Percentiles rank a stretch among this genome's conserved stretches.
These are phyloP conservation scores for Penicillium rolfsii DNA, from an alignment of 2,329 filamentous ascomycete species.

Conservation along the genomic window DNA sequence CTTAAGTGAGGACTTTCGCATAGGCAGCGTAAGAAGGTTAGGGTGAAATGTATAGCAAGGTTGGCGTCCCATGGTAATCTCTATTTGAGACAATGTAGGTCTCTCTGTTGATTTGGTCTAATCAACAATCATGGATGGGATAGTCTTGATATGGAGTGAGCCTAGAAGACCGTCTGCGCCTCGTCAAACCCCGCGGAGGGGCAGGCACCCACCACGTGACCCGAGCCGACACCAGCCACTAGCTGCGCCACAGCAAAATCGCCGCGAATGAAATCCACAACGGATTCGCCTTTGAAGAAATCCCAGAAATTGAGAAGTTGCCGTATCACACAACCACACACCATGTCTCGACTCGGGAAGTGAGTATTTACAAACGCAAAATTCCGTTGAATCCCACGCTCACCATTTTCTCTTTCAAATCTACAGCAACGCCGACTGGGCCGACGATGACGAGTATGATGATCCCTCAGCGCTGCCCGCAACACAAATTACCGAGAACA, in stretches of 20 bases:
- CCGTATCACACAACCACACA: conserved; percentile 36
- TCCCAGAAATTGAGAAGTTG: conserved; percentile 45
- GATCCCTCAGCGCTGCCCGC: conserved; percentile 83
- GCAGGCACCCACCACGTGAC: conserved; percentile 25
- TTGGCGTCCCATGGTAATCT: no score
- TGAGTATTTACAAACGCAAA: conserved; percentile 34
- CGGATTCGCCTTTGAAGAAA: conserved; percentile 46
- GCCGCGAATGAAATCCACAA: conserved; percentile 48
- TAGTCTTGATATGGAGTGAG: no score
- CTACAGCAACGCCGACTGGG: conserved; percentile 76
- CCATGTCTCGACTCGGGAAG: conserved; percentile 54
- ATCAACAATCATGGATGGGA: no score
- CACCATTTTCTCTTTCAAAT: conserved; percentile 25
- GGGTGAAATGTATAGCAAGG: no score
- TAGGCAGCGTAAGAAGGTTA: no score
- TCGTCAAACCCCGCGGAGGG: conserved; percentile 7
- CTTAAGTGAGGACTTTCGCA: no score
- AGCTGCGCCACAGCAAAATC: conserved; percentile 39
- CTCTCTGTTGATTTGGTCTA: no score
- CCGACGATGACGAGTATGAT: conserved; percentile 85
- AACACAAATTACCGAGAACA: conserved; percentile 89
- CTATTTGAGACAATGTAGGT: no score
- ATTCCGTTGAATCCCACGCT: conserved; percentile 11
- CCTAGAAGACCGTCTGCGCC: neutral
- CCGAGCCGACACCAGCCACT: conserved; percentile 35